Evolutionary conservation across 306 rosid species (phyloP).

Genomic region (Quercus glauca): DNA sequence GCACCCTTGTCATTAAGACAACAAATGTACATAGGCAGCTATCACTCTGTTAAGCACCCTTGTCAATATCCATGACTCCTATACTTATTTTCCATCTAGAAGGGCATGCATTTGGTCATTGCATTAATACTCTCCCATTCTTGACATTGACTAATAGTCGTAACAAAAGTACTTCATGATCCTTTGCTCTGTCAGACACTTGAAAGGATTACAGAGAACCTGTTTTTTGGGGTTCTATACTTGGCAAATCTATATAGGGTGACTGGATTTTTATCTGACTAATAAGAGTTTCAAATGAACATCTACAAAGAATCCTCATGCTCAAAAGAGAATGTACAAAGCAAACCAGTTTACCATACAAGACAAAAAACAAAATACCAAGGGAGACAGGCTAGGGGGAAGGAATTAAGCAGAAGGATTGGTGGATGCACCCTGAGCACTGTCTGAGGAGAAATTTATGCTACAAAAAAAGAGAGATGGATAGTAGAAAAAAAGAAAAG

Average conservation of each 20-base stretch:
- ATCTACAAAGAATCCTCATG: background rate
- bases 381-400: too few species aligned
- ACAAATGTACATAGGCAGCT: background rate
- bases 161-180: background rate
- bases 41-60: background rate
- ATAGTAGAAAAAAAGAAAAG: too few species aligned
- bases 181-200: background rate
- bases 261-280: background rate
- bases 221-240: background rate
- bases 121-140: background rate
- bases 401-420: too few species aligned
- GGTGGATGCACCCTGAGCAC: too few species aligned
- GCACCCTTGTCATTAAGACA: background rate
- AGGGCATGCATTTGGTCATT: background rate
- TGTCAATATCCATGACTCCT: conserved; percentile 1
- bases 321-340: background rate
- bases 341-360: background rate
- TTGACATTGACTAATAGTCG: background rate
- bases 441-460: too few species aligned
- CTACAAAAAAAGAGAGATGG: too few species aligned
- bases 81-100: background rate
- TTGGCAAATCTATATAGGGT: background rate
- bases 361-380: background rate
- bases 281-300: background rate
- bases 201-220: background rate